phyloP scores from a whole-genome alignment of 352 stramenopile genomes.

The Pythium sp. region DNA sequence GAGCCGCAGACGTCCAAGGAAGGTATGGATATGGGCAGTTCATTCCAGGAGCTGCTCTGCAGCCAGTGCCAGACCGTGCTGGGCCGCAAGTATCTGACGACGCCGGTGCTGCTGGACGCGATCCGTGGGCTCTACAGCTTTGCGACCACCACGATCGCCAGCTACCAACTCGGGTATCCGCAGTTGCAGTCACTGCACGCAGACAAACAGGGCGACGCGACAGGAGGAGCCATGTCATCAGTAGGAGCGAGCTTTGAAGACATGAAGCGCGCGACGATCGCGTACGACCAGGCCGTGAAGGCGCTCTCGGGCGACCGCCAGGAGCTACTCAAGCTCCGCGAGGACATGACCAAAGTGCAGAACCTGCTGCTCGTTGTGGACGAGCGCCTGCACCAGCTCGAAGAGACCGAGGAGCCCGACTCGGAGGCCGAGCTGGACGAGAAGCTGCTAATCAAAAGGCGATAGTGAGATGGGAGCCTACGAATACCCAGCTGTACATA shows the following conservation, averaged over 20 bases:
- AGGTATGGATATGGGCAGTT: conserved; percentile 54
- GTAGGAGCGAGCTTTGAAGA: conserved; percentile 22
- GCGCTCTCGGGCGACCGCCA: conserved; percentile 43
- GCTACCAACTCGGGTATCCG: conserved; percentile 76
- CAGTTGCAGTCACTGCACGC: conserved; percentile 17
- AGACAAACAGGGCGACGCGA: not conserved
- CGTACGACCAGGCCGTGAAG: conserved; percentile 34
- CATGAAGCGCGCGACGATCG: conserved; percentile 27
- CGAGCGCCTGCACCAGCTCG: conserved; percentile 59
- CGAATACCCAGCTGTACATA: not conserved
- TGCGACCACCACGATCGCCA: conserved; percentile 65
- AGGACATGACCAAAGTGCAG: conserved; percentile 81
- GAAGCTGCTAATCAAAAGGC: not conserved
- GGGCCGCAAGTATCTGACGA: conserved; percentile 76
- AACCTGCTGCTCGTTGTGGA: conserved; percentile 72
- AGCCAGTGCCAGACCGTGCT: conserved; percentile 79
- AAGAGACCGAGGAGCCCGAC: conserved; percentile 44
- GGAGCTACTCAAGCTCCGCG: conserved; percentile 48
- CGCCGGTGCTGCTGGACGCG: conserved; percentile 50
- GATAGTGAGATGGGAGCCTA: not conserved
- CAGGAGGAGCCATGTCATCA: conserved; percentile 7
- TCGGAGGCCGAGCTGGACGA: conserved; percentile 30
- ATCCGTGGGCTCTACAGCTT: conserved; percentile 76
- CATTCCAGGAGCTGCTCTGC: conserved; percentile 76
- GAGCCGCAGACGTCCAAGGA: conserved; percentile 54